Percentiles rank a stretch among this genome's conserved stretches.
Conservation (phyloP, 176 grass and related monocot genomes). For the Zoysia pacifica region DNA sequence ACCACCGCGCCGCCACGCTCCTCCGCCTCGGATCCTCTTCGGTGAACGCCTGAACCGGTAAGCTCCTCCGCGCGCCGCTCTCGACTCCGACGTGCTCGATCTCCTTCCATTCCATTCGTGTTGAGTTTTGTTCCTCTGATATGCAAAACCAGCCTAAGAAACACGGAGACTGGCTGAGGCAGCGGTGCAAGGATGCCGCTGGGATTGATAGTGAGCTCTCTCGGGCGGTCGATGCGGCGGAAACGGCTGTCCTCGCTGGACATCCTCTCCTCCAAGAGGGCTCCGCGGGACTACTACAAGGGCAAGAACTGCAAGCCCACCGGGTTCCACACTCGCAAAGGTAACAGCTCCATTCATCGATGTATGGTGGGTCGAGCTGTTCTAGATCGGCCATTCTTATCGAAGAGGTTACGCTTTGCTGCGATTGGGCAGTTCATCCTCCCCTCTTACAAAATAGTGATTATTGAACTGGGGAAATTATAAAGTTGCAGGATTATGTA, state of each 20-base stretch:
- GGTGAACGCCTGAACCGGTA: neutral
- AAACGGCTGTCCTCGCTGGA: conserved; percentile 75
- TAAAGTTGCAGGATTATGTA: neutral
- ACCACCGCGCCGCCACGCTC: neutral
- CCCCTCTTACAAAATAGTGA: neutral
- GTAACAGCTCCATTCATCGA: conserved; percentile 30
- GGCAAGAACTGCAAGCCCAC: conserved; percentile 99
- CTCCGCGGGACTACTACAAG: conserved; percentile 91
- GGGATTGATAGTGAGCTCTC: conserved; percentile 66
- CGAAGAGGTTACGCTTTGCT: too few relatives aligned
- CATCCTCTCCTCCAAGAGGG: conserved; percentile 92
- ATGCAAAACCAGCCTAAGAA: neutral
- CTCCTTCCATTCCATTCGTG: neutral
- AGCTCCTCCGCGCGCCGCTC: neutral
- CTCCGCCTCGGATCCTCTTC: neutral
- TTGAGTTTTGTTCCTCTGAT: neutral
- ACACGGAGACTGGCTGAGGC: neutral
- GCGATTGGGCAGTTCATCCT: neutral
- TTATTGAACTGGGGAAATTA: neutral
- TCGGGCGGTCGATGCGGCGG: conserved; percentile 77
- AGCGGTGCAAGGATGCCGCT: conserved; percentile 65
- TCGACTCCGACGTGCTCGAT: neutral
- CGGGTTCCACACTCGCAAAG: conserved; percentile 97
- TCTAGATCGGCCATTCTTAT: neutral
- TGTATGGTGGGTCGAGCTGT: neutral